These are phyloP conservation scores for Pittosporum tobira DNA, from an alignment of 129 eudicot genomes.

Conservation along the genomic window DNA sequence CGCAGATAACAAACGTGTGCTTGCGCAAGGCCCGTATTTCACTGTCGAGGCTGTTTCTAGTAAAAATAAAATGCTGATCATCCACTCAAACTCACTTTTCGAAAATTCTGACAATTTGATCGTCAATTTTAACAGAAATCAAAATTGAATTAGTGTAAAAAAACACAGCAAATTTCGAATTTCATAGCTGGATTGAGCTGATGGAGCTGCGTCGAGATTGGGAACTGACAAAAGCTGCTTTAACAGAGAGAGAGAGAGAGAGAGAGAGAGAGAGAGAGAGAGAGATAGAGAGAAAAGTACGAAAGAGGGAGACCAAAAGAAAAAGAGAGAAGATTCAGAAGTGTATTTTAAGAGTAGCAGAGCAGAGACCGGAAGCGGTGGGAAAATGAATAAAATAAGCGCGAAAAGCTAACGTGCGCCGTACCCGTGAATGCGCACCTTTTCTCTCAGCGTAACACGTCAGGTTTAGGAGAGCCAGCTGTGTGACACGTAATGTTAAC, in stretches of 20 bases:
- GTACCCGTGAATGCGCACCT: not conserved
- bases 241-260: not conserved
- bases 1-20: too few species aligned
- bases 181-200: too few species aligned
- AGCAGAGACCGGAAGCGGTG: not conserved
- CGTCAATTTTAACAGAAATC: too few species aligned
- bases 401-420: constrained; percentile 1
- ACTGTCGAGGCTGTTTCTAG: too few species aligned
- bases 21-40: too few species aligned
- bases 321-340: not conserved
- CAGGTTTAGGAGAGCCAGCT: not conserved
- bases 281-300: not conserved
- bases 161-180: too few species aligned
- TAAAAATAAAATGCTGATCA: too few species aligned
- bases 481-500: not conserved
- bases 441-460: not conserved
- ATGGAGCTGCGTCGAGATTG: not conserved
- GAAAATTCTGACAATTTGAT: too few species aligned
- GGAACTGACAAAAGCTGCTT: constrained; percentile 3
- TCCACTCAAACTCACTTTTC: too few species aligned
- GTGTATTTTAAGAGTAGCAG: not conserved
- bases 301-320: not conserved
- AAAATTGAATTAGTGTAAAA: too few species aligned
- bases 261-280: not conserved
- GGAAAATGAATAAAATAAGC: not conserved